Conservation (phyloP, 768 basidiomycete genomes). For the Tricholoma sp. region DNA sequence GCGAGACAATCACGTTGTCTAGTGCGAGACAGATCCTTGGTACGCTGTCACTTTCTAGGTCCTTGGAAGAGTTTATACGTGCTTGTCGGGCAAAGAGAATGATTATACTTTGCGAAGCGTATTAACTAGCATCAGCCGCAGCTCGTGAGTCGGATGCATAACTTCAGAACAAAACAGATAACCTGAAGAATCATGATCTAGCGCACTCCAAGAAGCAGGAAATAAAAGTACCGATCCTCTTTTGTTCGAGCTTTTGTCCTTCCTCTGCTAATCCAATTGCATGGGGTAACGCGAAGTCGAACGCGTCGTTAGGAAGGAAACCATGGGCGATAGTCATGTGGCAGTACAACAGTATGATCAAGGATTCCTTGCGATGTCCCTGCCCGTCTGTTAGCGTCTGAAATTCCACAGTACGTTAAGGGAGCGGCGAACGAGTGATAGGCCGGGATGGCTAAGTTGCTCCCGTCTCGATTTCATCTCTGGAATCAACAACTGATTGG, state of each 20-base stretch:
- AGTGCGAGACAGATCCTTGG: slow-evolving; percentile 67
- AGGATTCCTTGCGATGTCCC: slow-evolving; percentile 60
- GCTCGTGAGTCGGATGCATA: slow-evolving; percentile 64
- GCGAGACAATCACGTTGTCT: slow-evolving; percentile 56
- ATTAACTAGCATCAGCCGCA: slow-evolving; percentile 81
- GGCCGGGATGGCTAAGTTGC: slow-evolving; percentile 42
- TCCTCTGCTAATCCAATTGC: slow-evolving; percentile 75
- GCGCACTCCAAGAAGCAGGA: not conserved
- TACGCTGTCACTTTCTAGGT: slow-evolving; percentile 56
- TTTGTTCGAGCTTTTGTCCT: slow-evolving; percentile 53
- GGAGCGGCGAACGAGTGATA: slow-evolving; percentile 47
- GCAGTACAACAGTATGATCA: slow-evolving; percentile 72
- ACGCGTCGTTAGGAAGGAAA: slow-evolving; percentile 34
- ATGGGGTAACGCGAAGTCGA: slow-evolving; percentile 71
- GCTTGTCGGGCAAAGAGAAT: not conserved
- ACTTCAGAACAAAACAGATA: slow-evolving; percentile 74
- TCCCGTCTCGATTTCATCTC: slow-evolving; percentile 57
- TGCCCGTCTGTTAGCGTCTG: slow-evolving; percentile 25
- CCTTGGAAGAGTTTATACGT: slow-evolving; percentile 28
- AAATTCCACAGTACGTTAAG: not conserved
- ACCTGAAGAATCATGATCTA: slow-evolving; percentile 37
- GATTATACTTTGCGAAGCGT: slow-evolving; percentile 68
- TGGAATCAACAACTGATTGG: slow-evolving; percentile 53
- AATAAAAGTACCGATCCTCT: slow-evolving; percentile 54
- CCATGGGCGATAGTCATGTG: slow-evolving; percentile 43